Conservation (phyloP, 192 early-diverging fungal genomes). For the Geranomyces michiganensis region DNA sequence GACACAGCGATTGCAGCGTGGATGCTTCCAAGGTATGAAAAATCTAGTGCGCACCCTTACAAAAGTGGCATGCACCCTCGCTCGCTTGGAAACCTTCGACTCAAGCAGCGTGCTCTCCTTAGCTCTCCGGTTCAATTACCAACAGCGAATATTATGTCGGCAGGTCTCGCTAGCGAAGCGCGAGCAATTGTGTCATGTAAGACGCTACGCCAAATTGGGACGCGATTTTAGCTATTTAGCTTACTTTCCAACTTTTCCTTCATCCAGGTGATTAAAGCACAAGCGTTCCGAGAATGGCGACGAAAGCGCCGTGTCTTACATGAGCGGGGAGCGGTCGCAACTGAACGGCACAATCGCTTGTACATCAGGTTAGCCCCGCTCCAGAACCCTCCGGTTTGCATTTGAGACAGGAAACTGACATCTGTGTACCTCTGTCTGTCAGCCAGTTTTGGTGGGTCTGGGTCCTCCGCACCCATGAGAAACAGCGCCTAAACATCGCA, state of each 20-base stretch:
- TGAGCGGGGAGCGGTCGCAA: background rate
- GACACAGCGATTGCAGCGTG: background rate
- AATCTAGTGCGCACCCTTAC: no score
- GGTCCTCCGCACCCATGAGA: background rate
- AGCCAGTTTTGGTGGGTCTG: constrained; percentile 20
- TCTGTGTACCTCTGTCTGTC: background rate
- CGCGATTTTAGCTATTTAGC: no score
- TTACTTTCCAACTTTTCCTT: no score
- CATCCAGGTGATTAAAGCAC: background rate
- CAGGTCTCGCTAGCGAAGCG: constrained; percentile 16
- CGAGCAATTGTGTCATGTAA: constrained; percentile 1
- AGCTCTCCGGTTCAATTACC: constrained; percentile 12
- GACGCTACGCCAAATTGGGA: background rate
- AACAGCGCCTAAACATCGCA: constrained; percentile 3
- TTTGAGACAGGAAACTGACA: background rate
- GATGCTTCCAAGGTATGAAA: constrained; percentile 1
- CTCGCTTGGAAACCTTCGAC: no score
- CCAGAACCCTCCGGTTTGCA: no score
- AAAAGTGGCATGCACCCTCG: no score
- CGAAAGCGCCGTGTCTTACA: background rate
- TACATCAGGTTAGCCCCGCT: background rate
- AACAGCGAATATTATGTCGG: constrained; percentile 1
- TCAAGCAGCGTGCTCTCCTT: background rate
- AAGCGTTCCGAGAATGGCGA: constrained; percentile 4
- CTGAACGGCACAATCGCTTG: constrained; percentile 2